phyloP scores from a whole-genome alignment of 352 stramenopile genomes.

The Blastocystis sp. region DNA sequence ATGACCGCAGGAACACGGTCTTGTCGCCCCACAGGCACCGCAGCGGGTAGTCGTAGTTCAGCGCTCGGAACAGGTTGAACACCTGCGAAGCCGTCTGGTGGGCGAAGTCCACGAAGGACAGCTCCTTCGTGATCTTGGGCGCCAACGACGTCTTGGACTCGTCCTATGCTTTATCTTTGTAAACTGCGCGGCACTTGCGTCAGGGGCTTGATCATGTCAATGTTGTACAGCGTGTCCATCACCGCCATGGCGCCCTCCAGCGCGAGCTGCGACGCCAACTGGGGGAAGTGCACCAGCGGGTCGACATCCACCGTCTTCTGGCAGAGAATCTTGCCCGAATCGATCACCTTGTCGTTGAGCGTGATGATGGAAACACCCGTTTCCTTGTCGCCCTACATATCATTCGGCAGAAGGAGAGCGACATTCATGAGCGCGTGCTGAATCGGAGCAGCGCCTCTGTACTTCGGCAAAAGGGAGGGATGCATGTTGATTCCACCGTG shows the following conservation, averaged over 20 bases:
- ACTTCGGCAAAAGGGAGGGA: constrained; percentile 68
- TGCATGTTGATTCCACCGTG: constrained; percentile 69
- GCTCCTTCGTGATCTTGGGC: constrained; percentile 53
- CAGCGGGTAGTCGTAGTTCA: constrained; percentile 63
- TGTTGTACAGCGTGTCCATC: constrained; percentile 64
- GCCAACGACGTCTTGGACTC: constrained; percentile 16
- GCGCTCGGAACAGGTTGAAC: constrained; percentile 24
- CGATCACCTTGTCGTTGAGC: constrained; percentile 59
- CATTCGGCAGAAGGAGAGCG: background rate
- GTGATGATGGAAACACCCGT: constrained; percentile 66
- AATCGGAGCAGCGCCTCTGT: constrained; percentile 59
- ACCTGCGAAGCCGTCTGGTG: background rate
- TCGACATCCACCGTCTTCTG: constrained; percentile 51
- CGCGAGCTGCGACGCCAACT: constrained; percentile 14
- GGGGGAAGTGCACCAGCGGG: constrained; percentile 28
- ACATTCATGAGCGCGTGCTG: constrained; percentile 66
- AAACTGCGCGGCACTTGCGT: background rate
- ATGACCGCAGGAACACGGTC: constrained; percentile 28
- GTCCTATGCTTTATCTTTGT: background rate
- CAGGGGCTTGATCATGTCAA: constrained; percentile 25
- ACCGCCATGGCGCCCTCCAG: constrained; percentile 33
- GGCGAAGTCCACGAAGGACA: constrained; percentile 56
- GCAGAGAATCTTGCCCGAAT: constrained; percentile 58
- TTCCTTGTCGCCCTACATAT: constrained; percentile 50
- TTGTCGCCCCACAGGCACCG: constrained; percentile 30